These are phyloP conservation scores for Penicillium silybi DNA, from an alignment of 495 filamentous ascomycete genomes.

Conservation along the genomic window DNA sequence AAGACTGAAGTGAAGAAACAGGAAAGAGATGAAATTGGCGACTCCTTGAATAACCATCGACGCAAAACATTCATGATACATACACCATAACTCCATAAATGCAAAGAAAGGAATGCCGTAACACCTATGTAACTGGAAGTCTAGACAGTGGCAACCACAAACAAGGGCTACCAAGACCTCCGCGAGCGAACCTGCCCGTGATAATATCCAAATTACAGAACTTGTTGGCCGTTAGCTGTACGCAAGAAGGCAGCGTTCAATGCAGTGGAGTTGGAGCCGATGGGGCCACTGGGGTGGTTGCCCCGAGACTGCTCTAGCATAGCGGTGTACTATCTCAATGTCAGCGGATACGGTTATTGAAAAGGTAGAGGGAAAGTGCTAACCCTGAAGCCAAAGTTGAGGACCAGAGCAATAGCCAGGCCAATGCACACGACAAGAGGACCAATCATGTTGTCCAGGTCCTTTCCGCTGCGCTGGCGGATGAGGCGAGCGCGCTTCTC, in stretches of 20 bases:
- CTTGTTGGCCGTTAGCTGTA: slow-evolving; percentile 17
- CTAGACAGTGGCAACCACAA: neutral
- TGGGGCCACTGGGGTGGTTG: slow-evolving; percentile 11
- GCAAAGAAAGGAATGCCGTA: neutral
- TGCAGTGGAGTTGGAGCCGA: slow-evolving; percentile 12
- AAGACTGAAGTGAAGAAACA: too few species aligned
- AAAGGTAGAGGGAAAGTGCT: slow-evolving; percentile 1
- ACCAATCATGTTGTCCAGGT: slow-evolving; percentile 84
- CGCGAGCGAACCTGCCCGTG: neutral
- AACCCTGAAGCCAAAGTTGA: slow-evolving; percentile 86
- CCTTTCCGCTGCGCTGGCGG: slow-evolving; percentile 74
- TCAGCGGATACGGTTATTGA: slow-evolving; percentile 12
- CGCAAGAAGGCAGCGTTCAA: slow-evolving; percentile 14
- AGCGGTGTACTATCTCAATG: slow-evolving; percentile 27
- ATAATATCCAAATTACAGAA: slow-evolving; percentile 9
- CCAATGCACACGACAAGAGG: slow-evolving; percentile 80
- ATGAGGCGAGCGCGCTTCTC: slow-evolving; percentile 74
- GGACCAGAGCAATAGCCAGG: slow-evolving; percentile 67
- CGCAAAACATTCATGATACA: slow-evolving; percentile 6
- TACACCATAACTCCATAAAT: slow-evolving; percentile 8
- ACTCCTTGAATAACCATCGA: neutral
- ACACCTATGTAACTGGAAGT: neutral
- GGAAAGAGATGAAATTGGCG: neutral
- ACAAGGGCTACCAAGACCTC: neutral
- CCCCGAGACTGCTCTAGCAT: slow-evolving; percentile 24